Conservation (phyloP, 2,329 filamentous ascomycete genomes). For the Calonectria naviculata region DNA sequence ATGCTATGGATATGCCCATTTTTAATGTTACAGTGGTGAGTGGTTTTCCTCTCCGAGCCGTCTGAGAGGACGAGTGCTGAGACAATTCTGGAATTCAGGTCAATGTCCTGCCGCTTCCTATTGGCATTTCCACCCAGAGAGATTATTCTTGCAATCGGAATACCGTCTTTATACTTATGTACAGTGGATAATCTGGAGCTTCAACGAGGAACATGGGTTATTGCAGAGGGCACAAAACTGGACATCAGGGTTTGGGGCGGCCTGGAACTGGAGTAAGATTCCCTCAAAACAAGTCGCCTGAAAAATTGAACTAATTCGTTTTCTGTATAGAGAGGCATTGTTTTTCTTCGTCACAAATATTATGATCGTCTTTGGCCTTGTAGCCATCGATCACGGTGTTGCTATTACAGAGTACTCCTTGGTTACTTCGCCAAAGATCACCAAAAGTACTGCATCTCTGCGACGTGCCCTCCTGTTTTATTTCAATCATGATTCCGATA, state of each 20-base stretch:
- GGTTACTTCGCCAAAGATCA: conserved; percentile 63
- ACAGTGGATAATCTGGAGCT: conserved; percentile 76
- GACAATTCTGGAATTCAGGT: conserved; percentile 59
- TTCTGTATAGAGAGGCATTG: conserved; percentile 64
- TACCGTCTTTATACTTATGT: conserved; percentile 79
- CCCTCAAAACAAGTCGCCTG: background rate
- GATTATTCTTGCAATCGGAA: conserved; percentile 67
- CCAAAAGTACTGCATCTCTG: conserved; percentile 61
- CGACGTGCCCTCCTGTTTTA: conserved; percentile 60
- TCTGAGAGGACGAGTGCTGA: background rate
- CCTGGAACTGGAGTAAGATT: conserved; percentile 70
- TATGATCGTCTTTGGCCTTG: conserved; percentile 75
- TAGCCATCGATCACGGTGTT: conserved; percentile 76
- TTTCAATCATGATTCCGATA: conserved; percentile 65
- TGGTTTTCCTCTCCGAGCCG: background rate
- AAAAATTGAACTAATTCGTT: background rate
- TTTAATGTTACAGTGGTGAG: background rate
- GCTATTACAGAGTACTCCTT: conserved; percentile 74
- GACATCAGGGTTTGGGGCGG: conserved; percentile 71
- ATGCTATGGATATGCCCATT: background rate
- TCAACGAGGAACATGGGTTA: conserved; percentile 77
- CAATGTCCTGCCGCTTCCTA: conserved; percentile 72
- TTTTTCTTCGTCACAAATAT: conserved; percentile 80
- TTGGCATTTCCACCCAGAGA: conserved; percentile 67
- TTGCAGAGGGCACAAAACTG: conserved; percentile 75